phyloP scores from a whole-genome alignment of 805 yeast species.

The Metschnikowia proteae region DNA sequence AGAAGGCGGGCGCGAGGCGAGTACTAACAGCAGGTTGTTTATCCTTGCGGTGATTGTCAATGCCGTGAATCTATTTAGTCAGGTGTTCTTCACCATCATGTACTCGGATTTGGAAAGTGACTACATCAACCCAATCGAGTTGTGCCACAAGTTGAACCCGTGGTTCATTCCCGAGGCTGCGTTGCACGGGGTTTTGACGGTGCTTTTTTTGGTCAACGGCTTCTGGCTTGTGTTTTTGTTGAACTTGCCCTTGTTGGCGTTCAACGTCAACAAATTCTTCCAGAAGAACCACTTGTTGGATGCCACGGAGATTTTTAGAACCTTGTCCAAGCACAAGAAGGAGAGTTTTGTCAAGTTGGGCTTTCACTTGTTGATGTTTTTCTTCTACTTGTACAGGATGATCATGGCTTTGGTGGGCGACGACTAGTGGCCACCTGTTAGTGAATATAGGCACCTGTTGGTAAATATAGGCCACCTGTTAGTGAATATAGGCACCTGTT shows the following conservation, averaged over 20 bases:
- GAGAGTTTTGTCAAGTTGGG: constrained; percentile 89
- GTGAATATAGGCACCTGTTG: too few relatives aligned
- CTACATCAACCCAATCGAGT: constrained; percentile 94
- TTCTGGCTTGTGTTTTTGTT: constrained; percentile 87
- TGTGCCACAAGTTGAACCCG: constrained; percentile 88
- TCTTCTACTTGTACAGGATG: constrained; percentile 94
- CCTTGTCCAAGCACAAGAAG: constrained; percentile 86
- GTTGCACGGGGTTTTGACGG: constrained; percentile 67
- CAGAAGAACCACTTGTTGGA: constrained; percentile 83
- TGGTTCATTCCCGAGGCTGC: constrained; percentile 88
- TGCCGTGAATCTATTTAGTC: constrained; percentile 83
- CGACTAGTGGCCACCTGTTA: constrained; percentile 23
- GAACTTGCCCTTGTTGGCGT: constrained; percentile 80
- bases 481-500: too few relatives aligned
- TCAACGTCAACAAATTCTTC: constrained; percentile 74
- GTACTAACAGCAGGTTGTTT: constrained; percentile 45
- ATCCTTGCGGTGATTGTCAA: constrained; percentile 78
- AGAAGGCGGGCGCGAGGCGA: not conserved
- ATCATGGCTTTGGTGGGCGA: constrained; percentile 86
- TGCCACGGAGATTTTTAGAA: constrained; percentile 96
- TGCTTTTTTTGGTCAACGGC: constrained; percentile 75
- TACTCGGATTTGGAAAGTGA: constrained; percentile 94
- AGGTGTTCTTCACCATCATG: constrained; percentile 93
- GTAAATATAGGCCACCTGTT: too few relatives aligned
- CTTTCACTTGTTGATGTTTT: constrained; percentile 86